Evolutionary conservation across 2,329 filamentous ascomycete genomes (phyloP).

Genomic region (Fusarium sp.): DNA sequence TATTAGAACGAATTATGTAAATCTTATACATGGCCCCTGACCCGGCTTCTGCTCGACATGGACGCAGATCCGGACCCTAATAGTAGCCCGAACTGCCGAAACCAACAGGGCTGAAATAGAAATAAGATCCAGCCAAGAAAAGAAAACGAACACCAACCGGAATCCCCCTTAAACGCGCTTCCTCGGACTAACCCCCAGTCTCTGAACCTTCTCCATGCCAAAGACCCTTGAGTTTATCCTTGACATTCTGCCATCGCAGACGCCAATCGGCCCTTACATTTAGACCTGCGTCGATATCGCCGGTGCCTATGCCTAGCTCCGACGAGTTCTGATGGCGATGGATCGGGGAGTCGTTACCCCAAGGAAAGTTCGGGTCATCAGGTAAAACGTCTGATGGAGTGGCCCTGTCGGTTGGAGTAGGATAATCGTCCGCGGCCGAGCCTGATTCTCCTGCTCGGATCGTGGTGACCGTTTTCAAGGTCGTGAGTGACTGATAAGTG

Average conservation of each 20-base stretch:
- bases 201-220: constrained; percentile 25
- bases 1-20: constrained; percentile 29
- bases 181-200: constrained; percentile 14
- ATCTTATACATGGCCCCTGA: constrained; percentile 30
- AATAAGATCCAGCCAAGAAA: constrained; percentile 32
- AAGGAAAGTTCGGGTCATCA: constrained; percentile 53
- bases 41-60: constrained; percentile 1
- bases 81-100: constrained; percentile 36
- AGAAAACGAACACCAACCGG: constrained; percentile 14
- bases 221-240: constrained; percentile 31
- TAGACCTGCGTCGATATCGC: constrained; percentile 17
- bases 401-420: constrained; percentile 38
- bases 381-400: constrained; percentile 43
- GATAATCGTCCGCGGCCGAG: constrained; percentile 26
- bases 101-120: constrained; percentile 40
- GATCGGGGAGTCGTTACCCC: constrained; percentile 54
- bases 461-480: constrained; percentile 42
- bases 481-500: constrained; percentile 34
- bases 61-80: constrained; percentile 16
- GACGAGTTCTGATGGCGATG: constrained; percentile 54
- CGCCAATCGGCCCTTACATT: constrained; percentile 20
- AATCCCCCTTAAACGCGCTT: constrained; percentile 1
- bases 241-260: constrained; percentile 33
- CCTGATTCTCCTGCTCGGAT: constrained; percentile 5
- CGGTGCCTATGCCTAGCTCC: constrained; percentile 43